Evolutionary conservation across 495 filamentous ascomycete species (phyloP), one percentile per base, ranked within the genome.

Genomic region (Lasiosphaeris hirsuta): DNA sequence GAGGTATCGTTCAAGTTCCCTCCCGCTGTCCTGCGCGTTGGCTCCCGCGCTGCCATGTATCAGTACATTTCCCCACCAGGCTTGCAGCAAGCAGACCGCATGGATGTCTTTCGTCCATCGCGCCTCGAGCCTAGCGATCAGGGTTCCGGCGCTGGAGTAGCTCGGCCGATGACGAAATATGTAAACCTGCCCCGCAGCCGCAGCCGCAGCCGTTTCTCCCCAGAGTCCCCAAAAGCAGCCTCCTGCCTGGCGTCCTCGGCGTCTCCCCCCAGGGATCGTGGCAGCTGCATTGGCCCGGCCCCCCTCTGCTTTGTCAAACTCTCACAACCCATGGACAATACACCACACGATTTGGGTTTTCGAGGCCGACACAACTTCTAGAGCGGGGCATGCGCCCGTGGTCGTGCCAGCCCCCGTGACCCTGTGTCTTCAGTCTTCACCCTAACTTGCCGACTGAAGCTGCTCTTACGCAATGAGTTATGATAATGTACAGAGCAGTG

Each of bases 11-110:
- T 18, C 13, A 54, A 37, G 23, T 37, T 18, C 39, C 51, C 23
- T 15, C 51, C 38, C 36, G 3, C 39, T 11, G 36, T 40, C 14
- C 19, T 45, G 37, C 17, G 19, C 17, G 33, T 36, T 45, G 38
- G 51, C 39, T 45, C 40, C 40, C 51, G 51, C 33, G 15, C 40
- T 45, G 51, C 33, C 51, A 39, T 54, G 51, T 43, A 43, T 43
- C 51, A 43, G 51, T 43, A 54, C 51, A 33, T 36, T 14, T 19
- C 46, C n/a, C 46, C 33, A 33, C 46, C 17, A 17, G 17, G 43
- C 23, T 33, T 36, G 46, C 46, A 49, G 46, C n/a, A 8, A 49
- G 46, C 15, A 15, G 46, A 14, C n/a, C 8, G 15, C 23, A 49
- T 10, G 36, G 49, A 40, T 40, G 15, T 34, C 35, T n/a, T 8